These are phyloP conservation scores for Leucogyrophana mollusca DNA, from an alignment of 768 basidiomycete species.

Conservation along the genomic window DNA sequence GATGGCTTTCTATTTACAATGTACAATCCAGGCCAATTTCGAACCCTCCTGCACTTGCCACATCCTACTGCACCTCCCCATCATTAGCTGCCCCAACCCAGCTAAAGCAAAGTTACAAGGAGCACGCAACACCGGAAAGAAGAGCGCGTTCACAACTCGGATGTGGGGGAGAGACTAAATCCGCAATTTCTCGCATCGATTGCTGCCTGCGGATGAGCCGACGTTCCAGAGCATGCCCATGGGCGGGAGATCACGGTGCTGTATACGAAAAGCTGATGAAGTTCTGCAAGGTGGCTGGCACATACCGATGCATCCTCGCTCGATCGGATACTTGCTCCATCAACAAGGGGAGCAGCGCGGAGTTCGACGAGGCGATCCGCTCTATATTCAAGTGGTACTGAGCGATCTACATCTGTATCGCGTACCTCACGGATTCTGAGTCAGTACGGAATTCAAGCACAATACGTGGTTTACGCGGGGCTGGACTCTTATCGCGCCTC, in stretches of 20 bases:
- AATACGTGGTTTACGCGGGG: conserved; percentile 19
- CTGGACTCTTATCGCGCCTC: conserved; percentile 14
- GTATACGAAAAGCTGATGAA: conserved; percentile 8
- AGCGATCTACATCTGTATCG: conserved; percentile 14
- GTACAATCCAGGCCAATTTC: too few species aligned
- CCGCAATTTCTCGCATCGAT: conserved; percentile 16
- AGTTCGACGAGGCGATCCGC: conserved; percentile 21
- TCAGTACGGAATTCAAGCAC: background rate
- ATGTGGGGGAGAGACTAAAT: conserved; percentile 6
- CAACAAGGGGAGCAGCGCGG: conserved; percentile 20
- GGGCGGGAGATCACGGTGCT: background rate
- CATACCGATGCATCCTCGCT: conserved; percentile 9
- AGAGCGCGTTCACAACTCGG: conserved; percentile 8
- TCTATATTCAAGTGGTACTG: conserved; percentile 28
- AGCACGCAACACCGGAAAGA: background rate
- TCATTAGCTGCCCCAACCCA: too few species aligned
- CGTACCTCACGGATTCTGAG: conserved; percentile 14
- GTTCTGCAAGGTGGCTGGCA: conserved; percentile 11
- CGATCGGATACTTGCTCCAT: conserved; percentile 25
- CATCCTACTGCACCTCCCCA: too few species aligned
- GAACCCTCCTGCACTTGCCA: too few species aligned
- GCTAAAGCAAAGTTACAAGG: too few species aligned
- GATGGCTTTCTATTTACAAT: too few species aligned
- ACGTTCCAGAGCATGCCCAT: conserved; percentile 5
- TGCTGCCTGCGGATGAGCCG: conserved; percentile 10